Evolutionary conservation across 139 green algal species (phyloP), one percentile per base, ranked within the genome.

Genomic region (Astrephomene gubernaculifera): DNA sequence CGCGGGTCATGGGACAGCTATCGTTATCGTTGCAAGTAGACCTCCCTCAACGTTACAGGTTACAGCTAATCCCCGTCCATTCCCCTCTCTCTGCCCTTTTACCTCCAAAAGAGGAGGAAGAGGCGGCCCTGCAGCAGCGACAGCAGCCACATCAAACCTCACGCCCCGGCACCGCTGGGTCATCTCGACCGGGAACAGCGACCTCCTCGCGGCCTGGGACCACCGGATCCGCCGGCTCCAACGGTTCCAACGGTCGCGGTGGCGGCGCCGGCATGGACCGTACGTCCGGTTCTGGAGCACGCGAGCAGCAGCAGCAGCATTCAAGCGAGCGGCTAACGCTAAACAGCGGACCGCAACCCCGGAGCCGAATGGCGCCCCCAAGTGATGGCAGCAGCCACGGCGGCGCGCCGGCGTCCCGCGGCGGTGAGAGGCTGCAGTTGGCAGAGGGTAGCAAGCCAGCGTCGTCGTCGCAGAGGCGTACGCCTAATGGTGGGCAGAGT

Each of bases 401-500:
- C 33, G 27, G 21, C 29, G 35, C 65, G 65, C 65, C 31, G 12
- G 33, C 52, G 5, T 31, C 72, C 4, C 39, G 35, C 4, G 54
- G 75, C 25, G 75, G 38, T 21, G 75, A 83, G 38, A 68, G 64
- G 41, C 54, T 83, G 60, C 57, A 71, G 75, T 60, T 83, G 8
- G 75, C 10, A 17, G 57, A 41, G 44, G n/a, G 22, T 4, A 41
- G 24, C 17, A 35, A 27, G 7, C 44, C 71, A 33, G 31, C 49
- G 7, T 9, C 36, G 41, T 39, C 9, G 39, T 24, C 68, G 41
- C 24, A 17, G 36, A 53, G 53, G 27, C 38, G 68, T 8, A 5
- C 19, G n/a, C n/a, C n/a, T n/a, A n/a, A 35, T 54, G 38, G 9
- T 33, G 38, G 4, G 68, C n/a, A 75, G 17, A 75, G 21, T 27